A percentile compares a stretch with the other conserved stretches of the same genome.
Evolutionary conservation across 1,284 basidiomycete species (phyloP).

Genomic region (Ganoderma lucidum): DNA sequence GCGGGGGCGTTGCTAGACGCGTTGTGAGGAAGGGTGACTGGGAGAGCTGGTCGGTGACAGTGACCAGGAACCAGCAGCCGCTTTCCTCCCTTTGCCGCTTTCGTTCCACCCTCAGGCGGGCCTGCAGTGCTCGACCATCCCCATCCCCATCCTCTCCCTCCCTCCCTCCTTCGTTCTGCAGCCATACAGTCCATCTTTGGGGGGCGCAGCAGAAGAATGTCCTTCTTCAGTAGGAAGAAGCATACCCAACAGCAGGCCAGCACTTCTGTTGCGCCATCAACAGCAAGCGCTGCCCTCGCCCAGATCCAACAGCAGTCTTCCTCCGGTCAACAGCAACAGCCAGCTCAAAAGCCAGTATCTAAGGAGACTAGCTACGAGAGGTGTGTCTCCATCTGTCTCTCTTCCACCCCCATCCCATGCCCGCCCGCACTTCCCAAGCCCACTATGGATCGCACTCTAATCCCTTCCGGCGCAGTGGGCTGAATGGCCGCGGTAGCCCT

Average conservation of each 20-base stretch:
- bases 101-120: conserved; percentile 38
- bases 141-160: conserved; percentile 15
- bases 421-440: conserved; percentile 18
- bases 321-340: conserved; percentile 34
- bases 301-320: conserved; percentile 43
- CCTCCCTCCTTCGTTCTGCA: conserved; percentile 37
- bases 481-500: conserved; percentile 44
- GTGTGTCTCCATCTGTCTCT: conserved; percentile 31
- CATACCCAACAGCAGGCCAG: conserved; percentile 50
- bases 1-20: conserved; percentile 36
- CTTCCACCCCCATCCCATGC: conserved; percentile 20
- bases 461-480: conserved; percentile 36
- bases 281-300: conserved; percentile 66
- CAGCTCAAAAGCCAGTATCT: conserved; percentile 41
- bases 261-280: conserved; percentile 63
- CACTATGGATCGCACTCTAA: conserved; percentile 30
- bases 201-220: conserved; percentile 77
- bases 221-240: conserved; percentile 90
- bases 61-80: conserved; percentile 24
- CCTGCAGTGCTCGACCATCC: conserved; percentile 34
- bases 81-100: conserved; percentile 30
- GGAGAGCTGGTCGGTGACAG: conserved; percentile 1
- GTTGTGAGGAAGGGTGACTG: conserved; percentile 26
- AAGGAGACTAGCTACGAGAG: conserved; percentile 45
- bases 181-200: conserved; percentile 66